Evolutionary conservation across 768 basidiomycete species (phyloP).

Genomic region (Russula ochroleuca): DNA sequence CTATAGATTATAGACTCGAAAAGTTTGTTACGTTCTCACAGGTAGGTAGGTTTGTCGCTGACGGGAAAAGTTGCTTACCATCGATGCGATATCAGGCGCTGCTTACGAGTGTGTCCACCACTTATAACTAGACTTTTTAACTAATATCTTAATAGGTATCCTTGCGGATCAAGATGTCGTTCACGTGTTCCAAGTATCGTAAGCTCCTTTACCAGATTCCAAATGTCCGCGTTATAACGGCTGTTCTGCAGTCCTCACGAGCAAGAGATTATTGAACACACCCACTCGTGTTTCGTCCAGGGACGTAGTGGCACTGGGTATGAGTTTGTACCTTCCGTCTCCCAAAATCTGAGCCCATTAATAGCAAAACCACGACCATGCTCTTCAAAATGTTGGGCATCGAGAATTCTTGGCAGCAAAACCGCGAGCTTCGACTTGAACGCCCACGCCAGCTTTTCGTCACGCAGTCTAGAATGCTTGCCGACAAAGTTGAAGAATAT

Average conservation of each 20-base stretch:
- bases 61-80: not conserved
- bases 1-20: slow-evolving; percentile 27
- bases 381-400: slow-evolving; percentile 71
- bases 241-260: slow-evolving; percentile 21
- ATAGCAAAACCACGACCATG: slow-evolving; percentile 73
- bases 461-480: slow-evolving; percentile 63
- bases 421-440: slow-evolving; percentile 40
- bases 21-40: slow-evolving; percentile 33
- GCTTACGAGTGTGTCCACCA: slow-evolving; percentile 8
- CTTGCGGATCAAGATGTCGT: slow-evolving; percentile 21
- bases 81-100: slow-evolving; percentile 10
- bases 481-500: slow-evolving; percentile 64
- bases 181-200: slow-evolving; percentile 28
- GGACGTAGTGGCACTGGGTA: slow-evolving; percentile 73
- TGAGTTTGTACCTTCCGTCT: not conserved
- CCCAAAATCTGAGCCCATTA: not conserved
- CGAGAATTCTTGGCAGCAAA: slow-evolving; percentile 48
- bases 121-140: not conserved
- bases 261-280: slow-evolving; percentile 26
- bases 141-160: slow-evolving; percentile 15
- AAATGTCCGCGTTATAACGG: too few relatives aligned
- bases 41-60: slow-evolving; percentile 13
- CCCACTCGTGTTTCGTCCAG: slow-evolving; percentile 24
- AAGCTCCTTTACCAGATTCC: not conserved
- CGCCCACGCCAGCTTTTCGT: slow-evolving; percentile 61